These are phyloP conservation scores for Myriosclerotinia curreyana DNA, from an alignment of 2,329 filamentous ascomycete genomes.

Conservation along the genomic window DNA sequence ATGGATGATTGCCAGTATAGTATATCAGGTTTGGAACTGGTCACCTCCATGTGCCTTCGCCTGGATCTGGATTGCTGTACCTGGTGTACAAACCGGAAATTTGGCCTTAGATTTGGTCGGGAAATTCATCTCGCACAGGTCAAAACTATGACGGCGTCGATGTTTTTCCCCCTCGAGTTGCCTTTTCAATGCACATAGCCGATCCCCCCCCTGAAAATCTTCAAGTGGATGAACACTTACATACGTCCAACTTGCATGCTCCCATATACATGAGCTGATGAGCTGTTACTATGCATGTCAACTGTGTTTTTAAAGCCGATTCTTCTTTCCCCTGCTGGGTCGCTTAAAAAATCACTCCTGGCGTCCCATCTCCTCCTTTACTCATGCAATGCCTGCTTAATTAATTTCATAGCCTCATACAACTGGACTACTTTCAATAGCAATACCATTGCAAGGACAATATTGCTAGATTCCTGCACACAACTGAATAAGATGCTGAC, in stretches of 20 bases:
- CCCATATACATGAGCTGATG: neutral
- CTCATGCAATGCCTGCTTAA: neutral
- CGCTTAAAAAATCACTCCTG: too few relatives aligned
- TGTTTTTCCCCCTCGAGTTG: neutral
- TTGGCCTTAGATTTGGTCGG: neutral
- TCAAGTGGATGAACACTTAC: constrained; percentile 1
- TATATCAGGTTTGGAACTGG: neutral
- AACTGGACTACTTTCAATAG: neutral
- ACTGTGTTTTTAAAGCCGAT: neutral
- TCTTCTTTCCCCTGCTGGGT: neutral
- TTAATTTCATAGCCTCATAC: neutral
- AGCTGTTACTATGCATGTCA: neutral
- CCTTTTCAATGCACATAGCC: neutral
- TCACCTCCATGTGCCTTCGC: neutral
- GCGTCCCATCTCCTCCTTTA: neutral
- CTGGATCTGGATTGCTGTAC: neutral
- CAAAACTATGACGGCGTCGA: neutral
- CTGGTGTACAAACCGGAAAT: neutral
- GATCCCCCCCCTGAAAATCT: neutral
- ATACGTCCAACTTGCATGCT: neutral
- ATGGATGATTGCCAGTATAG: neutral
- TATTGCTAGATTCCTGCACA: neutral
- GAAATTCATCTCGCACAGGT: neutral
- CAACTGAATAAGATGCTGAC: neutral
- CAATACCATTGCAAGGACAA: neutral